phyloP scores from a whole-genome alignment of 306 rosid genomes.

The Vicia faba region DNA sequence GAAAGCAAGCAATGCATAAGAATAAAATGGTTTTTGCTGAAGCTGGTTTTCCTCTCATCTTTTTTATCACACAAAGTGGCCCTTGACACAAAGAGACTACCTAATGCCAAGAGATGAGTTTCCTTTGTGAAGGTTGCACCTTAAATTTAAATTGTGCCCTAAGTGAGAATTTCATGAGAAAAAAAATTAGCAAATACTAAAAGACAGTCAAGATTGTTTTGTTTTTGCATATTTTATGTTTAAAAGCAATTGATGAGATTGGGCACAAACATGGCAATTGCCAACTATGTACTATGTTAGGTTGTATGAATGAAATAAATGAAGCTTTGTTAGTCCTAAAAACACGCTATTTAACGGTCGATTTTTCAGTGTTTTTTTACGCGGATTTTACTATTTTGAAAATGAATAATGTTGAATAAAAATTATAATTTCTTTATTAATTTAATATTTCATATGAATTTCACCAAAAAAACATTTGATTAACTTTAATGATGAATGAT shows the following conservation, averaged over 20 bases:
- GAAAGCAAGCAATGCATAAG: constrained; percentile 68
- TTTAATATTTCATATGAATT: background rate
- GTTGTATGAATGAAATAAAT: constrained; percentile 34
- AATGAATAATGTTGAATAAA: background rate
- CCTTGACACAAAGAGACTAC: constrained; percentile 20
- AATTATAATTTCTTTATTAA: background rate
- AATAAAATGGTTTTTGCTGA: constrained; percentile 58
- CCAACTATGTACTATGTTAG: constrained; percentile 35
- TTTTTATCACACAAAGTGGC: constrained; percentile 24
- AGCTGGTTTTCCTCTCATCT: constrained; percentile 63
- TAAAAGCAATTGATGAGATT: constrained; percentile 15
- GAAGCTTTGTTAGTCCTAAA: background rate
- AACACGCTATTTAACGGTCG: background rate
- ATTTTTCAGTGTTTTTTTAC: background rate
- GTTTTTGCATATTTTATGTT: background rate
- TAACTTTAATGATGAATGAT: background rate
- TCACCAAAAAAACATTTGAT: background rate
- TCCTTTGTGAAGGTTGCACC: constrained; percentile 36
- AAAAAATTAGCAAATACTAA: background rate
- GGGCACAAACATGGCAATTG: constrained; percentile 12
- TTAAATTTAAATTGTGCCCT: constrained; percentile 11
- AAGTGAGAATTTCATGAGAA: constrained; percentile 27
- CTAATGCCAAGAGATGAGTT: constrained; percentile 6
- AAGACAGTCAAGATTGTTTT: background rate
- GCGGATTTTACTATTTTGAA: background rate